Evolutionary conservation across 805 yeast genomes (phyloP).

Genomic region (Saturnispora zaruensis): DNA sequence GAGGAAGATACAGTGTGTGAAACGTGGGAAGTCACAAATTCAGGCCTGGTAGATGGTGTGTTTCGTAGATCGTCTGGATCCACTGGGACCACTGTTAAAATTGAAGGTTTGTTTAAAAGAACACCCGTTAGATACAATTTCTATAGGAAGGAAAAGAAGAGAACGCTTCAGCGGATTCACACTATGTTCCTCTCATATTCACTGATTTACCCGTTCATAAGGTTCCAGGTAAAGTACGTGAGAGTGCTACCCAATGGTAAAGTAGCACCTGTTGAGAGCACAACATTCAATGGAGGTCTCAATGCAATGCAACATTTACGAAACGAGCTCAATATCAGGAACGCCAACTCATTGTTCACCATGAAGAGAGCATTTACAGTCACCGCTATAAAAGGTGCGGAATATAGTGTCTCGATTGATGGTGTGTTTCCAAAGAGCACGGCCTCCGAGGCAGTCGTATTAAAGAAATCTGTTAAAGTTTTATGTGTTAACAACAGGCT

Average conservation of each 20-base stretch:
- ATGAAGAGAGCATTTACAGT: constrained; percentile 9
- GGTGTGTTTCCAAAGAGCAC: constrained; percentile 29
- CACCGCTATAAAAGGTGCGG: background rate
- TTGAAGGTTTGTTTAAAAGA: constrained; percentile 27
- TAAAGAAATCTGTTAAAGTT: constrained; percentile 22
- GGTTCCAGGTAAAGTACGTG: constrained; percentile 26
- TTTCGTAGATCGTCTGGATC: constrained; percentile 22
- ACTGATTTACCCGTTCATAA: constrained; percentile 22
- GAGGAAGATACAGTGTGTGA: constrained; percentile 26
- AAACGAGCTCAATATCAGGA: constrained; percentile 16
- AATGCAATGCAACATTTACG: constrained; percentile 12
- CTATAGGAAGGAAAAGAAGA: constrained; percentile 21
- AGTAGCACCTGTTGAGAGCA: constrained; percentile 7
- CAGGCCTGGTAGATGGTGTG: constrained; percentile 21
- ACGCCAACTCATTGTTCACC: constrained; percentile 15
- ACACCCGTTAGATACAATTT: constrained; percentile 30
- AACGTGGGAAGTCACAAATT: constrained; percentile 28
- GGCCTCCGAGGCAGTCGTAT: constrained; percentile 22
- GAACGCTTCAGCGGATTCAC: constrained; percentile 21
- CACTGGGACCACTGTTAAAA: constrained; percentile 30
- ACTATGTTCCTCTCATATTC: constrained; percentile 27
- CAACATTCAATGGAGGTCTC: constrained; percentile 11
- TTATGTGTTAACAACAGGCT: constrained; percentile 30
- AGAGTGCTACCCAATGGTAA: constrained; percentile 15
- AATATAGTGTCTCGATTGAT: constrained; percentile 9